A percentile compares a stretch with the other conserved stretches of the same genome.
Conservation (phyloP, 768 basidiomycete species). For the Mrakia gelida region DNA sequence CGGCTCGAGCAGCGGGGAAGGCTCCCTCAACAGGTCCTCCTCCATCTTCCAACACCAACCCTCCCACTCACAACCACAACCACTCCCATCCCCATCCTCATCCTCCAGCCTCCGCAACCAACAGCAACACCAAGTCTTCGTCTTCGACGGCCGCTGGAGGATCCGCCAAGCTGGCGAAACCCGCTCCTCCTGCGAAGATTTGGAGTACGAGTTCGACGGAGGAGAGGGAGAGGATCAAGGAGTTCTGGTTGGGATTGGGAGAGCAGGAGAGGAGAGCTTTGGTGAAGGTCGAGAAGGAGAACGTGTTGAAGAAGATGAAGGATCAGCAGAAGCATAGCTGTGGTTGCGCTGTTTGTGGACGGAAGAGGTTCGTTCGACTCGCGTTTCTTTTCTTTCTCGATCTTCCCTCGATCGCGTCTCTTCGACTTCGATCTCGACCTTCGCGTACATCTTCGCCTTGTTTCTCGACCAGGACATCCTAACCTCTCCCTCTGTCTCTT, state of each 20-base stretch:
- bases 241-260: slow-evolving; percentile 91
- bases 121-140: slow-evolving; percentile 51
- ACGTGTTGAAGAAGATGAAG: slow-evolving; percentile 97
- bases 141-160: slow-evolving; percentile 35
- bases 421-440: background rate
- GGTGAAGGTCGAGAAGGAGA: slow-evolving; percentile 97
- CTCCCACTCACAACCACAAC: slow-evolving; percentile 28
- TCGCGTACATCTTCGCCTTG: background rate
- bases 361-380: slow-evolving; percentile 73
- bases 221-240: slow-evolving; percentile 94
- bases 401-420: background rate
- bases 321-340: slow-evolving; percentile 97
- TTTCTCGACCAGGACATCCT: background rate
- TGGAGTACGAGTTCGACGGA: slow-evolving; percentile 90
- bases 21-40: slow-evolving; percentile 42
- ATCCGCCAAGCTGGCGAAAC: slow-evolving; percentile 40
- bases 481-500: background rate
- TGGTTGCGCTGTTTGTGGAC: slow-evolving; percentile 89
- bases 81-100: slow-evolving; percentile 43
- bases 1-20: slow-evolving; percentile 46
- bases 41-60: slow-evolving; percentile 31
- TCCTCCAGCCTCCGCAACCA: slow-evolving; percentile 35
- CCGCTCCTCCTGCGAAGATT: slow-evolving; percentile 58
- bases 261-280: slow-evolving; percentile 86
- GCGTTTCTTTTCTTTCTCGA: background rate